Base-by-base conservation (phyloP, 495 filamentous ascomycete genomes). In the Glarea lozoyensis region DNA sequence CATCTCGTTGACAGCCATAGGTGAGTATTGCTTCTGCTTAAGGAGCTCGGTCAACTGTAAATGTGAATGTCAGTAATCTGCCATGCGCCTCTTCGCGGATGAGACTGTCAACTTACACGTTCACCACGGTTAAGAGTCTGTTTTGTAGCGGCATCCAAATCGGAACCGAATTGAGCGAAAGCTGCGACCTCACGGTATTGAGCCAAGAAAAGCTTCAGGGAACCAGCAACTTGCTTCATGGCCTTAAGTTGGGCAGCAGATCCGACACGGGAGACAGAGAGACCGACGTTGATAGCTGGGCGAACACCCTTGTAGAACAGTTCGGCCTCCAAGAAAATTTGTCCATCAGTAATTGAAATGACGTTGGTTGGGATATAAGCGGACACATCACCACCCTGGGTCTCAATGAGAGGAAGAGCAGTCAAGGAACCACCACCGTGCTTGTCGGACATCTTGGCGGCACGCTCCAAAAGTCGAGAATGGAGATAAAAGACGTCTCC, bases 301-400 rank as follows among this genome's bases (percentile, higher is more conserved):
- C 92, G 93, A 71, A 98, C 71, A 94, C 92, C 92, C 84, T 98
- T 98, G 83, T 98, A 98, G 86, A 98, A 98, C 50, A 98, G 79
- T 66, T 98, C 92, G 54, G 93, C 65, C 74, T 98, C 92, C 79
- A 98, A 80, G 86, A 98, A 98, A 70, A 98, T 98, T 75, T 98
- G 92, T 45, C 92, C 92, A 60, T 98, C 92, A 52, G 92, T 98
- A 61, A 98, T 98, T 63, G 93, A 97, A 79, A 98, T 98, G 75
- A 98, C 92, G 76, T 98, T 98, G 74, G 92, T 98, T 62, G 92
- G 92, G 78, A 98, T 98, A 72, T 97, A 98, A 56, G 92, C 92
- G 59, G 93, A 97, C 68, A 98, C 92, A 71, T 98, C 92, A 85
- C 92, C 92, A 83, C 92, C 92, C 77, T 97, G 93, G 67, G 92